Percentiles rank a stretch among this genome's conserved stretches.
Evolutionary conservation across 371 early-diverging fungal species (phyloP).

Genomic region (Conidiobolus incongruus): DNA sequence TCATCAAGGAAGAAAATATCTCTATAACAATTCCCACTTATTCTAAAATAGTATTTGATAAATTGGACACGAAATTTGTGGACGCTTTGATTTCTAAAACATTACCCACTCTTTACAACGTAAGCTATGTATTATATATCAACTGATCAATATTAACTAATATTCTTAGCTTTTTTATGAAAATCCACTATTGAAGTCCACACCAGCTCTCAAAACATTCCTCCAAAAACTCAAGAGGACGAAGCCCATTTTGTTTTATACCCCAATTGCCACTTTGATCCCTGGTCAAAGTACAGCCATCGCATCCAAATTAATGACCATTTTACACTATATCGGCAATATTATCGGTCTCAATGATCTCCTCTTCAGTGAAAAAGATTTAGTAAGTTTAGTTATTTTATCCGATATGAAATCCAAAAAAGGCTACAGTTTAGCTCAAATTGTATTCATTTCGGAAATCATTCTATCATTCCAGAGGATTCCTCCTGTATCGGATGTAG

Average conservation of each 20-base stretch:
- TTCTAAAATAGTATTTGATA: too few species aligned
- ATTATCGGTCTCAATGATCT: neutral
- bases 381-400: neutral
- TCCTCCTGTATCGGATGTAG: neutral
- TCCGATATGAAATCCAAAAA: neutral
- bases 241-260: neutral
- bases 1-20: too few species aligned
- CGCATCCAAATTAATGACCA: neutral
- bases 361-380: neutral
- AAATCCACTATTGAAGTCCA: too few species aligned
- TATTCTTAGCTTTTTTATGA: too few species aligned
- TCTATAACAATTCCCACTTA: too few species aligned
- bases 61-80: too few species aligned
- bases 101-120: too few species aligned
- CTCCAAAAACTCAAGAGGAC: neutral
- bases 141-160: too few species aligned
- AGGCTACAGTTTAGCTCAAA: neutral
- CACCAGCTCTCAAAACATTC: neutral
- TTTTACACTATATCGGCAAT: neutral
- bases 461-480: neutral
- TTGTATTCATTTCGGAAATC: neutral
- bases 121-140: too few species aligned
- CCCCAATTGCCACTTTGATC: neutral
- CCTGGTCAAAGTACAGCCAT: neutral
- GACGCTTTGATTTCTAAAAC: too few species aligned